Percentiles rank a stretch among this genome's conserved stretches.
Conservation (phyloP, 140 eudicot genomes). For the Oenanthe javanica region DNA sequence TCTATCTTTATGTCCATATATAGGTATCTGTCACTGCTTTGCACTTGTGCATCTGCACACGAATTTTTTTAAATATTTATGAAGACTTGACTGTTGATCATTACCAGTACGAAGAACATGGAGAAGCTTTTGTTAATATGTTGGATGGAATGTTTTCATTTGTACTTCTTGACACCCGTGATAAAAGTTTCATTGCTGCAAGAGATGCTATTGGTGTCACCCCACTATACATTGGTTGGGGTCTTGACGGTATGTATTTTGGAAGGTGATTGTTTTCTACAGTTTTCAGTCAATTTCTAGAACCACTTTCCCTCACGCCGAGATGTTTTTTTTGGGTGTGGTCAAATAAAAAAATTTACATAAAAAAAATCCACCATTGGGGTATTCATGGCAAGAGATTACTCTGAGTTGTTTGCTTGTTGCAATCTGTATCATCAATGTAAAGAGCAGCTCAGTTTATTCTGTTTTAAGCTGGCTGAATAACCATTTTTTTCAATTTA, state of each 20-base stretch:
- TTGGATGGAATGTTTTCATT: constrained; percentile 97
- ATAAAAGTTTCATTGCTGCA: constrained; percentile 93
- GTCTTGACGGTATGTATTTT: constrained; percentile 73
- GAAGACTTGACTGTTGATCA: not conserved
- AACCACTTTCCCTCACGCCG: not conserved
- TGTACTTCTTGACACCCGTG: constrained; percentile 90
- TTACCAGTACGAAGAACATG: constrained; percentile 83
- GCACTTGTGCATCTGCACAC: not conserved
- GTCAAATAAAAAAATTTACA: not conserved
- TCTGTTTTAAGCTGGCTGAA: not conserved
- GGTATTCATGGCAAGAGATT: not conserved
- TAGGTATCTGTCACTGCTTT: not conserved
- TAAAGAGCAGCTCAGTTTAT: not conserved
- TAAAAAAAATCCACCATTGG: not conserved
- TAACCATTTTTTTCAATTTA: not conserved
- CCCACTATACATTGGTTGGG: constrained; percentile 98
- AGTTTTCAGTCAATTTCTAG: not conserved
- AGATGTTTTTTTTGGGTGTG: not conserved
- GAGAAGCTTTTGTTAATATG: constrained; percentile 88
- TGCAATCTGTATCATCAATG: not conserved
- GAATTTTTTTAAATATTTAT: not conserved
- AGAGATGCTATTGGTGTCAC: constrained; percentile 98
- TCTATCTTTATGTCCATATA: not conserved
- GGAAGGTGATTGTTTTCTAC: not conserved
- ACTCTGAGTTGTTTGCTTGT: not conserved